A percentile compares a stretch with the other conserved stretches of the same genome.
These are phyloP conservation scores for Xylariales sp. DNA, from an alignment of 2,329 filamentous ascomycete genomes.

Conservation along the genomic window DNA sequence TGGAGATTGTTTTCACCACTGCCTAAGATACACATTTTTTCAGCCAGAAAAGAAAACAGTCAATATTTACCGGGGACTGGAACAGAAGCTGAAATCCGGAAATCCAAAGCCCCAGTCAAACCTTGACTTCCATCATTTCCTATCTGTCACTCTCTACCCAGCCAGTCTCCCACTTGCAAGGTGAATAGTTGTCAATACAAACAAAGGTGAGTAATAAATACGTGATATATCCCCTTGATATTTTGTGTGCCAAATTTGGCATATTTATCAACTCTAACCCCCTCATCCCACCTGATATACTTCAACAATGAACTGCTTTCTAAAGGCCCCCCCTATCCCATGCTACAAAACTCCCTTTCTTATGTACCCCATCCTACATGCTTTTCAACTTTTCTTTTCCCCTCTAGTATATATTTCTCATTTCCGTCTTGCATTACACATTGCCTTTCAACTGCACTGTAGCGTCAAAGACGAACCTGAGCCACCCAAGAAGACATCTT, in stretches of 20 bases:
- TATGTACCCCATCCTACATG: background rate
- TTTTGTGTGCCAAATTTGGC: background rate
- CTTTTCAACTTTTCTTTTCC: background rate
- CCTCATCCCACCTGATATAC: background rate
- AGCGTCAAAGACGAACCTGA: background rate
- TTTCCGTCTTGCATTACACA: background rate
- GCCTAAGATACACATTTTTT: too few relatives aligned
- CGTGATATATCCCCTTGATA: background rate
- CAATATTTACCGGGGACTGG: too few relatives aligned
- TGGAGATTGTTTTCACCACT: background rate
- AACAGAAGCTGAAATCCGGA: background rate
- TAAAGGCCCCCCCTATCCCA: too few relatives aligned
- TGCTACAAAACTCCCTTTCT: background rate
- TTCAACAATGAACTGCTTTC: background rate
- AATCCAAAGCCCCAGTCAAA: background rate
- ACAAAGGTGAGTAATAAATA: slow-evolving; percentile 12
- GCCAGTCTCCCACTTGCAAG: background rate
- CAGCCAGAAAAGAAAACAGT: too few relatives aligned
- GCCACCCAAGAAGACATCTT: background rate
- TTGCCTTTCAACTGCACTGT: background rate
- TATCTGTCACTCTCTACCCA: background rate
- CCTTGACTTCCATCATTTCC: background rate
- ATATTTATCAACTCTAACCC: too few relatives aligned
- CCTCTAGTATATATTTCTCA: background rate
- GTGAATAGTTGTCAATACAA: background rate